phyloP scores from a whole-genome alignment of 305 asterid species.

The Fraxinus albicans region DNA sequence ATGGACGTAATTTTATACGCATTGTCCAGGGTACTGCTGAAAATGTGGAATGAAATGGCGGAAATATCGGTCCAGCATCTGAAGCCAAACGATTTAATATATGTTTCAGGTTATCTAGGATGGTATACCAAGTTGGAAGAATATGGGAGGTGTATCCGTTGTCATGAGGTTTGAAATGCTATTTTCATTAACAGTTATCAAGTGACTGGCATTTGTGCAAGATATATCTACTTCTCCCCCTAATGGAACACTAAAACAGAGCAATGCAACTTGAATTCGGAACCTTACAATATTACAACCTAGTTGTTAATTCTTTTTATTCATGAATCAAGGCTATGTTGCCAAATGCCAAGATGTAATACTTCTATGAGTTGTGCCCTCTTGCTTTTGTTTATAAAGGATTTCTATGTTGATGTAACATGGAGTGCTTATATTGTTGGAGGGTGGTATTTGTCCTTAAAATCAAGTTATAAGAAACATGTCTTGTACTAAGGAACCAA shows the following conservation, averaged over 20 bases:
- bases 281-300: neutral
- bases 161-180: constrained; percentile 40
- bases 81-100: constrained; percentile 58
- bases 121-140: constrained; percentile 39
- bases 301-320: neutral
- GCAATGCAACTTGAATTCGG: neutral
- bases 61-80: constrained; percentile 51
- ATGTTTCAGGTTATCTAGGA: constrained; percentile 57
- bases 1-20: neutral
- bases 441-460: neutral
- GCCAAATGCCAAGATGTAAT: neutral
- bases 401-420: neutral
- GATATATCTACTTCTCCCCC: constrained; percentile 1
- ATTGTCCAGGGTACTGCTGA: constrained; percentile 48
- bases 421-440: neutral
- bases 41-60: constrained; percentile 59
- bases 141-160: constrained; percentile 24
- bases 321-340: neutral
- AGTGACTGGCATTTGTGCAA: neutral
- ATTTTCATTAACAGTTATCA: neutral
- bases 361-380: neutral
- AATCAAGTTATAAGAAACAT: neutral
- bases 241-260: neutral
- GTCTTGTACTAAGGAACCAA: neutral
- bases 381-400: neutral